Percentiles rank a stretch among this genome's conserved stretches.
phyloP scores from a whole-genome alignment of 1,284 basidiomycete genomes.

The Cutaneotrichosporon cavernicola region DNA sequence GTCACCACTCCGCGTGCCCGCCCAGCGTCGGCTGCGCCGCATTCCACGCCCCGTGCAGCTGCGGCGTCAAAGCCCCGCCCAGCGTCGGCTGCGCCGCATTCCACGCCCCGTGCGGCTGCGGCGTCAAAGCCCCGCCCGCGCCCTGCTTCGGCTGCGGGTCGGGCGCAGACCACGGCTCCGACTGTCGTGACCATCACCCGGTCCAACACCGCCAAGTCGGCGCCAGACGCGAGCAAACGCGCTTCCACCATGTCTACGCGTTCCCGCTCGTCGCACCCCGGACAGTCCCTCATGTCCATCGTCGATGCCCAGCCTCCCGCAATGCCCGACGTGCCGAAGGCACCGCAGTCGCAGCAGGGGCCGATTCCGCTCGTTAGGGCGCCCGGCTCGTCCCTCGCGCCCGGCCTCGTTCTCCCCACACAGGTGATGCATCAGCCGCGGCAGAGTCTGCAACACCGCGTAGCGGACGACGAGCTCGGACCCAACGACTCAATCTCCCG shows the following conservation, averaged over 20 bases:
- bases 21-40: constrained; percentile 6
- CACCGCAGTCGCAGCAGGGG: constrained; percentile 42
- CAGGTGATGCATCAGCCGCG: constrained; percentile 8
- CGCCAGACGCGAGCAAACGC: background rate
- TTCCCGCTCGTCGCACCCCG: constrained; percentile 1
- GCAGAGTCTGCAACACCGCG: background rate
- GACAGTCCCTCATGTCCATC: constrained; percentile 39
- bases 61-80: constrained; percentile 23
- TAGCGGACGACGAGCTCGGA: constrained; percentile 20
- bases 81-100: background rate
- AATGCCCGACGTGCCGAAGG: constrained; percentile 52
- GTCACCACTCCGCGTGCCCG: background rate
- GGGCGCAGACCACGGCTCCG: constrained; percentile 10
- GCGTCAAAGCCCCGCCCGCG: constrained; percentile 17
- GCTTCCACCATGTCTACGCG: constrained; percentile 26
- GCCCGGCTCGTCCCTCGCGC: constrained; percentile 43
- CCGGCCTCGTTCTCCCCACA: constrained; percentile 16
- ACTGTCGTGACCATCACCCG: background rate
- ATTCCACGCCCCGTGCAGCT: constrained; percentile 30
- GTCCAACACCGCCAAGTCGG: constrained; percentile 17
- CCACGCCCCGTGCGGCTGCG: constrained; percentile 33
- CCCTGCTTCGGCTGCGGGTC: constrained; percentile 8
- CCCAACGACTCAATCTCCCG: constrained; percentile 33
- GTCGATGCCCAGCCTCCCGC: constrained; percentile 37
- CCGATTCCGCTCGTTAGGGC: constrained; percentile 43